Percentiles rank a stretch among this genome's conserved stretches.
Conservation (phyloP, 2,329 filamentous ascomycete species). For the Penicillium sp. region DNA sequence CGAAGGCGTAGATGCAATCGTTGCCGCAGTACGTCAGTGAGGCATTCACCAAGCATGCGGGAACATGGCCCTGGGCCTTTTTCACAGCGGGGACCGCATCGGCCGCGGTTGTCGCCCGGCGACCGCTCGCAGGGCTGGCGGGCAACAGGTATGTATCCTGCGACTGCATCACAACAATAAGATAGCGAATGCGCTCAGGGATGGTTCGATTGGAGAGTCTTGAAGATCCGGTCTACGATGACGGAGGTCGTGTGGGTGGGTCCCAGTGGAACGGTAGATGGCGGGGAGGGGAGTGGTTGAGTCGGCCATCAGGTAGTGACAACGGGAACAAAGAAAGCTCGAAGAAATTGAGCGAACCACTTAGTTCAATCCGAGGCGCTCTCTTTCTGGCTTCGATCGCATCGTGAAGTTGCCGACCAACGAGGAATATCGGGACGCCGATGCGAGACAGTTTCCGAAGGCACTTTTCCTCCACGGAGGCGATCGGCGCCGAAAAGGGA, state of each 20-base stretch:
- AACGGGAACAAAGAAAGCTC: constrained; percentile 2
- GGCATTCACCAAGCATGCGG: constrained; percentile 94
- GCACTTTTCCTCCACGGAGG: constrained; percentile 23
- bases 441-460: background rate
- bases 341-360: background rate
- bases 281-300: constrained; percentile 34
- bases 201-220: constrained; percentile 36
- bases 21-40: constrained; percentile 99
- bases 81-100: constrained; percentile 88
- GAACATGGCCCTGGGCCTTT: constrained; percentile 77
- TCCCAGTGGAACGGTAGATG: constrained; percentile 39
- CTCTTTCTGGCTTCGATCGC: background rate
- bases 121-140: constrained; percentile 75
- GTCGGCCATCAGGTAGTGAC: constrained; percentile 39
- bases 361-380: background rate
- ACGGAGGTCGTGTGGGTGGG: constrained; percentile 39
- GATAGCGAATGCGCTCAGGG: constrained; percentile 37
- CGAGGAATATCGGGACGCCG: constrained; percentile 3
- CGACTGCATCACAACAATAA: constrained; percentile 55
- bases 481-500: constrained; percentile 57
- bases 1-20: constrained; percentile 97
- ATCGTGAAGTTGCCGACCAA: constrained; percentile 3
- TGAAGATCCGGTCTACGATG: constrained; percentile 38
- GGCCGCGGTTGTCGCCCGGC: constrained; percentile 61
- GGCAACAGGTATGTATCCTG: constrained; percentile 89